These are phyloP conservation scores for Laguncularia racemosa DNA, from an alignment of 345 rosid species.

Conservation along the genomic window DNA sequence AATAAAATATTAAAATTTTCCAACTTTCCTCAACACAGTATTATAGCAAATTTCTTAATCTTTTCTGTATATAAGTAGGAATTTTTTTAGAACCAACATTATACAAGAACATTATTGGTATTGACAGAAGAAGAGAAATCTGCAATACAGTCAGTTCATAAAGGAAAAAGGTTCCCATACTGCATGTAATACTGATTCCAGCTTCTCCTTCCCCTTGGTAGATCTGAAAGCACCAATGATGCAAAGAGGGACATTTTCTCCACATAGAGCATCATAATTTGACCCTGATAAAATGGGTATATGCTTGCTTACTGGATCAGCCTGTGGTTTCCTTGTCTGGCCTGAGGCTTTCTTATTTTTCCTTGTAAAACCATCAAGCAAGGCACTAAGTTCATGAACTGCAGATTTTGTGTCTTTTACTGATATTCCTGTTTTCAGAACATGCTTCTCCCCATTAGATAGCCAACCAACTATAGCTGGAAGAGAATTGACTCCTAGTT, in stretches of 20 bases:
- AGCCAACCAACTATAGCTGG: conserved; percentile 91
- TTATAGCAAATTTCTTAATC: too few relatives aligned
- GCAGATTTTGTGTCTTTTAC: conserved; percentile 74
- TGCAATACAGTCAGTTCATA: background rate
- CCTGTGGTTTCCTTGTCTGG: conserved; percentile 29
- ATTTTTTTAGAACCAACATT: too few relatives aligned
- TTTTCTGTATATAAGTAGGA: too few relatives aligned
- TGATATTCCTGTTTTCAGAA: conserved; percentile 55
- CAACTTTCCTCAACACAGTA: too few relatives aligned
- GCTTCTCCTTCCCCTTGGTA: conserved; percentile 42
- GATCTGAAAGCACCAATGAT: conserved; percentile 77
- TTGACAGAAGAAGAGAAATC: too few relatives aligned
- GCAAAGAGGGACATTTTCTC: conserved; percentile 67
- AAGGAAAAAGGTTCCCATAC: conserved; percentile 28
- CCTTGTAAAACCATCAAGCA: conserved; percentile 67
- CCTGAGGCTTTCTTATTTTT: conserved; percentile 62
- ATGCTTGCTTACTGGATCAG: conserved; percentile 24
- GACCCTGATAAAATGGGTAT: conserved; percentile 39
- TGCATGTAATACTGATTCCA: conserved; percentile 45
- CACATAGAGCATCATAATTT: conserved; percentile 61
- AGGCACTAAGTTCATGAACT: conserved; percentile 47
- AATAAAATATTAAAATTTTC: too few relatives aligned
- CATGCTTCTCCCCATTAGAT: conserved; percentile 69
- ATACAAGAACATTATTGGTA: too few relatives aligned
- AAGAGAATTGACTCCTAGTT: conserved; percentile 60